Evolutionary conservation across 2,329 filamentous ascomycete species (phyloP).

Genomic region (Cladosporium sp.): DNA sequence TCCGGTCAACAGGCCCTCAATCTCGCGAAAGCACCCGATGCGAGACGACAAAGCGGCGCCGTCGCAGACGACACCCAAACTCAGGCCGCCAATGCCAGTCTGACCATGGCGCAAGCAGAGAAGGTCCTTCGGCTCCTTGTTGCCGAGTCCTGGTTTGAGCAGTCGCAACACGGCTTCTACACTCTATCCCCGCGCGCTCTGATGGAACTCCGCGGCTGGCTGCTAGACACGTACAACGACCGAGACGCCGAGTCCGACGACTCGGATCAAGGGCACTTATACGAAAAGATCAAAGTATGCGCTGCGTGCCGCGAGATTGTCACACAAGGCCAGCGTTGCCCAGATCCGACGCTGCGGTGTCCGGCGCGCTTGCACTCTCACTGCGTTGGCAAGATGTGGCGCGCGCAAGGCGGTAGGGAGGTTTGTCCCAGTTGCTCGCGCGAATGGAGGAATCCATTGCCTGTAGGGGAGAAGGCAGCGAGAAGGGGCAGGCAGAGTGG

Average conservation of each 20-base stretch:
- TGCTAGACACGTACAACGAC: slow-evolving; percentile 87
- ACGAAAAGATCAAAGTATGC: slow-evolving; percentile 77
- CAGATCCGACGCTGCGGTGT: slow-evolving; percentile 50
- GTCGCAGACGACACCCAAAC: slow-evolving; percentile 12
- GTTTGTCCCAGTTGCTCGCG: slow-evolving; percentile 57
- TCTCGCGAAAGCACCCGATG: slow-evolving; percentile 45
- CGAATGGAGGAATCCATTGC: slow-evolving; percentile 46
- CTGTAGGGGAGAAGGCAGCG: slow-evolving; percentile 48
- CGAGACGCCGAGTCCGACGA: slow-evolving; percentile 48
- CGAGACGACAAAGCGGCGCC: slow-evolving; percentile 24
- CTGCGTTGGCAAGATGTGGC: slow-evolving; percentile 69
- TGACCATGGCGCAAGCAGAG: slow-evolving; percentile 76
- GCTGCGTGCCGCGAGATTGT: slow-evolving; percentile 84
- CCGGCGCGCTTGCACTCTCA: slow-evolving; percentile 66
- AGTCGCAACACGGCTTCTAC: slow-evolving; percentile 66
- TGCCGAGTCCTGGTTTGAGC: slow-evolving; percentile 77
- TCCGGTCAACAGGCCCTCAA: slow-evolving; percentile 72
- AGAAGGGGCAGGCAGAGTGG: slow-evolving; percentile 8
- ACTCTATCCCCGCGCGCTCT: slow-evolving; percentile 68
- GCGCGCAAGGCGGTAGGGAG: slow-evolving; percentile 50
- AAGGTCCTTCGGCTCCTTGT: slow-evolving; percentile 62
- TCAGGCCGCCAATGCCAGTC: slow-evolving; percentile 30
- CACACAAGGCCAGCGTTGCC: slow-evolving; percentile 74
- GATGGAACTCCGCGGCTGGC: slow-evolving; percentile 77
- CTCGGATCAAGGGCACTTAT: slow-evolving; percentile 38